Base-by-base conservation (phyloP, 805 yeast species). In the Barnettozyma californica region DNA sequence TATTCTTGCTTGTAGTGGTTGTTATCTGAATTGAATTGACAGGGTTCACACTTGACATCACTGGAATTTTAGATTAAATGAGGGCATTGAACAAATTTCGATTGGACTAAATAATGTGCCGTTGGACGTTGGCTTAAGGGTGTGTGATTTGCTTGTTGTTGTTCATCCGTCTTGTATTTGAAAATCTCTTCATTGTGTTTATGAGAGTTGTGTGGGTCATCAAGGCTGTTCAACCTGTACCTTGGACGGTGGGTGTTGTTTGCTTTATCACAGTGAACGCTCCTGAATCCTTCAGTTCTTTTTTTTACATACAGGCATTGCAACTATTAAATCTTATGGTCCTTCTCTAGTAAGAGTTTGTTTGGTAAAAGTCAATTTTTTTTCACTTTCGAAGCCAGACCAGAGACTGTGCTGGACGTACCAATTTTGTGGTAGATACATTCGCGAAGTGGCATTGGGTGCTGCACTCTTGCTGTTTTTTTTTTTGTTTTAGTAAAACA, bases 301-400 rank as follows among this genome's bases (percentile, higher is more conserved):
- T 9, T 25, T 16, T 14, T 25, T 62, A 69, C 73, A 68, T 69
- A 69, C 73, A 62, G 73, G 70, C 73, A 69, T 69, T 62, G 62
- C 66, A 60, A 60, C 59, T 62, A 57, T 58, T 56, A 58, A 54
- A 61, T 61, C 60, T 48, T 46, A 46, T 41, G 47, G 38, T 48
- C 33, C 23, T 39, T 36, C 19, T 38, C 14, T 19, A 40, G 10
- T 10, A 10, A 19, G 26, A 14, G 16, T 27, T 37, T 34, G 68
- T 73, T 38, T 20, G 41, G 64, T 52, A 54, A 53, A 58, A 56
- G 47, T 50, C 52, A 53, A 52, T 57, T 58, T 59, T 58, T n/a
- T 53, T 53, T 45, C 44, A 36, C 41, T 14, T 45, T 23, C 38
- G 19, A 35, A 31, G 45, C 44, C 45, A 14, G 20, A 41, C 45